phyloP scores from a whole-genome alignment of 129 eudicot genomes.

The Calendula officinalis region DNA sequence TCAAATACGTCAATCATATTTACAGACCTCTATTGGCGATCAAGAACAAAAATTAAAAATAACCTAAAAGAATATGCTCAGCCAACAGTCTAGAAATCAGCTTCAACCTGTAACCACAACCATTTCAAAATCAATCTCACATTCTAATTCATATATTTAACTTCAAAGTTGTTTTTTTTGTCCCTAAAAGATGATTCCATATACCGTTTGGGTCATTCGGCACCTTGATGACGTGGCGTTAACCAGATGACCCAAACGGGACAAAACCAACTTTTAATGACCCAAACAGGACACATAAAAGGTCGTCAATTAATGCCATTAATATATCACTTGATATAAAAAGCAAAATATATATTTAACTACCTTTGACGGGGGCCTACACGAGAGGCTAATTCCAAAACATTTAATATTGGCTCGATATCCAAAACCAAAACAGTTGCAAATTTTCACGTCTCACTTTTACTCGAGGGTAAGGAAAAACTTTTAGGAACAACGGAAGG shows the following conservation, averaged over 20 bases:
- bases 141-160: background rate
- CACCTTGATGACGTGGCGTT: no score
- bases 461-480: constrained; percentile 67
- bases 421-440: constrained; percentile 44
- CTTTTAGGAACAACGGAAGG: constrained; percentile 57
- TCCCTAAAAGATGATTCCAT: no score
- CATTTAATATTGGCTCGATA: constrained; percentile 36
- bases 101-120: constrained; percentile 21
- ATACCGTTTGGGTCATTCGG: no score
- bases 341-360: constrained; percentile 3
- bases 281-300: no score
- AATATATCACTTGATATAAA: background rate
- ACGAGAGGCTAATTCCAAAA: constrained; percentile 32
- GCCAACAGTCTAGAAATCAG: constrained; percentile 20
- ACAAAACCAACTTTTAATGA: no score
- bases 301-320: no score
- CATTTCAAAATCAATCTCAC: background rate
- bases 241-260: no score
- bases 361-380: constrained; percentile 59
- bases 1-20: constrained; percentile 9
- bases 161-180: background rate
- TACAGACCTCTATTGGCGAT: constrained; percentile 26
- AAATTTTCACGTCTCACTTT: constrained; percentile 37
- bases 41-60: constrained; percentile 19
- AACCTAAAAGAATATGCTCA: constrained; percentile 25